phyloP scores from a whole-genome alignment of 2,329 filamentous ascomycete genomes.

The Pseudogymnoascus verrucosus region DNA sequence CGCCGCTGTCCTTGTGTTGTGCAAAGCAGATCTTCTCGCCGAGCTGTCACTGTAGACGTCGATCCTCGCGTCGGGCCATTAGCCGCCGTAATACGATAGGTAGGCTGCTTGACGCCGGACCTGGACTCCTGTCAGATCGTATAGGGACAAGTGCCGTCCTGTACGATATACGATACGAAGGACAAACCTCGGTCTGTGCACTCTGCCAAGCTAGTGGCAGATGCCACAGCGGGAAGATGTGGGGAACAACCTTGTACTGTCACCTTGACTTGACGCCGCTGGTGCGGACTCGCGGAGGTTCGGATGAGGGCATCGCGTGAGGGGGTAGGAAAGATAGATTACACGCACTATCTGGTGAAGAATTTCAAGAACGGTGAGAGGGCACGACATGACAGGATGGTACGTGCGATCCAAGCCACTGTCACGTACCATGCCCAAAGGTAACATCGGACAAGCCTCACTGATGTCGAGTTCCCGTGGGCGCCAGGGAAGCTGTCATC shows the following conservation, averaged over 20 bases:
- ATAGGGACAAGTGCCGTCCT: not conserved
- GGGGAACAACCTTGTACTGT: not conserved
- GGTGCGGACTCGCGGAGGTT: not conserved
- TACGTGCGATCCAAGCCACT: not conserved
- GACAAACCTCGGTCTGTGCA: conserved; percentile 1
- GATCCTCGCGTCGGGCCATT: not conserved
- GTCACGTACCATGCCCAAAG: conserved; percentile 4
- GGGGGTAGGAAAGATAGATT: not conserved
- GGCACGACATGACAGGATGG: not conserved
- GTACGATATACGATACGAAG: not conserved
- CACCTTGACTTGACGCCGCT: not conserved
- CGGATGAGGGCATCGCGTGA: not conserved
- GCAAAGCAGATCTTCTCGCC: not conserved
- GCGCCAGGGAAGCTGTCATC: not conserved
- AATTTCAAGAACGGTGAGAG: not conserved
- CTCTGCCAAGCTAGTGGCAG: not conserved
- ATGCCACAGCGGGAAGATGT: not conserved
- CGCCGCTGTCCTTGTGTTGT: not conserved
- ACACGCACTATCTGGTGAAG: not conserved
- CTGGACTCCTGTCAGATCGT: not conserved
- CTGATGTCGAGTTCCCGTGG: not conserved
- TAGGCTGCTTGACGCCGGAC: not conserved
- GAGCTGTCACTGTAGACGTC: not conserved
- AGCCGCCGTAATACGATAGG: not conserved
- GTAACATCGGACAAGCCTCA: not conserved